phyloP scores from a whole-genome alignment of 1,284 basidiomycete species.

The Stereum hirsutum region DNA sequence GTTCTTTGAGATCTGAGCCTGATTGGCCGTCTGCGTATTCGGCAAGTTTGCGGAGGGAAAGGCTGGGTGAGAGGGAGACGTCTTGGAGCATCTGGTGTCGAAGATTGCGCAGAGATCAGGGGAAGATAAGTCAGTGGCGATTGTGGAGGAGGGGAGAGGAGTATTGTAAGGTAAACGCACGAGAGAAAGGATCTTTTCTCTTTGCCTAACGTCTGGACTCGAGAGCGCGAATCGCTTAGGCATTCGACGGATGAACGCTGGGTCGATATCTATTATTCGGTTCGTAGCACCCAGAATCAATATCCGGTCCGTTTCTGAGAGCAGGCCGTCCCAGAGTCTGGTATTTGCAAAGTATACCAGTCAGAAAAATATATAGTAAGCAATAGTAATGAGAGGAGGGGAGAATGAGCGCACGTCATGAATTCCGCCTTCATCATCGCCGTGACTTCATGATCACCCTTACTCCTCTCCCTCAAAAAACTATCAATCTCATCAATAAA shows the following conservation, averaged over 20 bases:
- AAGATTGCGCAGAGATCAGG: not conserved
- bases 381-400: not conserved
- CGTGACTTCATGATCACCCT: constrained; percentile 94
- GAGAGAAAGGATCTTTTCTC: constrained; percentile 82
- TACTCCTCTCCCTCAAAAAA: constrained; percentile 82
- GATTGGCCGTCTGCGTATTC: constrained; percentile 71
- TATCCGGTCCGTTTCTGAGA: constrained; percentile 78
- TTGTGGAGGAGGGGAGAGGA: not conserved
- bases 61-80: constrained; percentile 57
- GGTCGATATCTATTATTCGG: constrained; percentile 90
- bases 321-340: constrained; percentile 96
- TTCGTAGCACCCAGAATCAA: constrained; percentile 96
- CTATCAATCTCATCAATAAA: constrained; percentile 85
- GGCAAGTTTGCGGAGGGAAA: constrained; percentile 66
- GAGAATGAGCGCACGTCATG: constrained; percentile 71
- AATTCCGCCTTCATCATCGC: constrained; percentile 99
- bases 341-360: not conserved
- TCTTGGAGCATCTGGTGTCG: constrained; percentile 73
- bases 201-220: constrained; percentile 76
- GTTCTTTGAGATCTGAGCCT: constrained; percentile 89
- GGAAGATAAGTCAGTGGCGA: too few species aligned
- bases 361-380: not conserved
- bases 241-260: constrained; percentile 93
- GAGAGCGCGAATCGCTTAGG: constrained; percentile 94
- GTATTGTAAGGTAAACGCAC: constrained; percentile 31